Percentiles rank a stretch among this genome's conserved stretches.
Evolutionary conservation across 345 rosid species (phyloP).

Genomic region (Gossypium raimondii): DNA sequence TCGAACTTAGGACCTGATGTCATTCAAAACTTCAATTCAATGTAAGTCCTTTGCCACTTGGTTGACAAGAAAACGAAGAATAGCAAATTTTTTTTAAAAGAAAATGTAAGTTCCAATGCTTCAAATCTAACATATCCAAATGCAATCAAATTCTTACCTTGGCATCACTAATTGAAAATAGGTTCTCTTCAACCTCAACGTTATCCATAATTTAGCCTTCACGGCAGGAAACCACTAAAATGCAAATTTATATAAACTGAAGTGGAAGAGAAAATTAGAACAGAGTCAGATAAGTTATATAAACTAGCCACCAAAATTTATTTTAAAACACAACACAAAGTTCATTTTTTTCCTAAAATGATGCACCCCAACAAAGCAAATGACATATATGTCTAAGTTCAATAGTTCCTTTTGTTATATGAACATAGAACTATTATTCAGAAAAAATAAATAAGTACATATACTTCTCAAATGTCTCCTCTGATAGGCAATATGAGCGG

Average conservation of each 20-base stretch:
- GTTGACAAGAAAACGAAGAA: not conserved
- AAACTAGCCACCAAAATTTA: not conserved
- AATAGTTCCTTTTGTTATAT: not conserved
- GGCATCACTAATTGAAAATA: conserved; percentile 90
- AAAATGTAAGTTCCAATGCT: conserved; percentile 3
- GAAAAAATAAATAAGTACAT: no score
- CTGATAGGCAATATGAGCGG: not conserved
- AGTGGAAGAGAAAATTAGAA: conserved; percentile 14
- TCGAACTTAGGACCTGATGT: no score
- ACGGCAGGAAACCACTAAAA: conserved; percentile 24
- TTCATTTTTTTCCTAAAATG: not conserved
- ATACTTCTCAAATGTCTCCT: no score
- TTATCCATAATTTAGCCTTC: conserved; percentile 64
- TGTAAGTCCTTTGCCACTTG: no score
- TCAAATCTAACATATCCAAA: not conserved
- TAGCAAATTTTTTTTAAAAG: not conserved
- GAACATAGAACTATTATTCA: not conserved
- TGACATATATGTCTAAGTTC: not conserved
- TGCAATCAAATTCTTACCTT: conserved; percentile 51
- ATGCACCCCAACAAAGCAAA: not conserved
- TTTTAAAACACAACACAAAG: not conserved
- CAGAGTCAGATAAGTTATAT: conserved; percentile 17
- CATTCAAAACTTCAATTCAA: no score
- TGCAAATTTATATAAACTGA: conserved; percentile 41
- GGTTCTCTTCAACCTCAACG: conserved; percentile 82